These are phyloP conservation scores for Ampelocalamus luodianensis DNA, from an alignment of 176 grass and related monocot species.

Conservation along the genomic window DNA sequence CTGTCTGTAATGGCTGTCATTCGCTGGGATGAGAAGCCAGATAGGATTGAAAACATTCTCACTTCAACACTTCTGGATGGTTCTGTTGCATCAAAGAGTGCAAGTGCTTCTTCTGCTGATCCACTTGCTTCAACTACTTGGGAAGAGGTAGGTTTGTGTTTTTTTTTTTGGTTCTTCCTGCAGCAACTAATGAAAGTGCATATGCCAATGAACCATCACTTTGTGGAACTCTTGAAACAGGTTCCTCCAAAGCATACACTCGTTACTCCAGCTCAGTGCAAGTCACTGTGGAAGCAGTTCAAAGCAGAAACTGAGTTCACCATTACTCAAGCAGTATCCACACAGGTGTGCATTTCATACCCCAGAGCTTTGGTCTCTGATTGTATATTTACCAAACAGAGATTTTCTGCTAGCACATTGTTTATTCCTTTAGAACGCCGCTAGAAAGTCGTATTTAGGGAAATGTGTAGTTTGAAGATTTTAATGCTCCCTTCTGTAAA, in stretches of 20 bases:
- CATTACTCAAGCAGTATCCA: constrained; percentile 80
- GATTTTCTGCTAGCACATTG: constrained; percentile 13
- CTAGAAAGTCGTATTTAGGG: background rate
- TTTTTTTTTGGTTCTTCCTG: constrained; percentile 13
- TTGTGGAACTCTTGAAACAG: constrained; percentile 44
- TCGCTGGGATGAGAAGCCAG: constrained; percentile 79
- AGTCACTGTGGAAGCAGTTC: constrained; percentile 84
- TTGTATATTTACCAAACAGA: constrained; percentile 8
- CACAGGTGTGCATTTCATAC: constrained; percentile 63
- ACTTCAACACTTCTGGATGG: constrained; percentile 63
- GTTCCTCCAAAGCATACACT: constrained; percentile 67
- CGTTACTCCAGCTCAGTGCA: constrained; percentile 87
- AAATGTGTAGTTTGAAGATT: constrained; percentile 1
- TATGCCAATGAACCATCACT: constrained; percentile 11
- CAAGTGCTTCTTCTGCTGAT: constrained; percentile 56
- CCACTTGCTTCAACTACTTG: constrained; percentile 84
- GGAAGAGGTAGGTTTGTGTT: constrained; percentile 63
- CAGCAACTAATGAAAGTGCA: constrained; percentile 23
- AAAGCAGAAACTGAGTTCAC: constrained; percentile 78
- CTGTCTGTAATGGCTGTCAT: constrained; percentile 74
- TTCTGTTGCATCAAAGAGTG: constrained; percentile 53
- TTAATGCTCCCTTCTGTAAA: background rate
- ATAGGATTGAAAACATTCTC: constrained; percentile 74
- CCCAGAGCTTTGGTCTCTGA: constrained; percentile 4
- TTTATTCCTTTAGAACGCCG: background rate